These are phyloP conservation scores for Diplogelasinospora grovesii DNA, from an alignment of 495 filamentous ascomycete genomes.

Conservation along the genomic window DNA sequence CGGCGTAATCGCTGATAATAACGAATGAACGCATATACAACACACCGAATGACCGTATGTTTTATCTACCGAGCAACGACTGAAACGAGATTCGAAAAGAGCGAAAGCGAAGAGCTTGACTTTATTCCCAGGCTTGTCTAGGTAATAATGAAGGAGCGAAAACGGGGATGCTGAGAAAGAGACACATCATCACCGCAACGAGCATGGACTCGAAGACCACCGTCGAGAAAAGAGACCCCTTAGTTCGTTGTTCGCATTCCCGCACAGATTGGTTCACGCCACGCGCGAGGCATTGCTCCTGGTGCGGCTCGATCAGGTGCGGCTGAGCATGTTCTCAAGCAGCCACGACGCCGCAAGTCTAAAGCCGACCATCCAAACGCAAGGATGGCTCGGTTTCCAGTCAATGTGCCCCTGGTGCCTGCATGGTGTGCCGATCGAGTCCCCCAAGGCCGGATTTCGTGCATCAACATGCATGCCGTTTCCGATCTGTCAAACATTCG, in stretches of 20 bases:
- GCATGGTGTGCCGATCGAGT: not conserved
- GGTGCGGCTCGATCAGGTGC: not conserved
- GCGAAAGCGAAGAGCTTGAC: not conserved
- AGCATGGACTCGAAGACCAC: not conserved
- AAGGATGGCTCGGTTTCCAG: not conserved
- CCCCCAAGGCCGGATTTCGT: not conserved
- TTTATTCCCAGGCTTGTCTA: no score
- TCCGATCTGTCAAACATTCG: not conserved
- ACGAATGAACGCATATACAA: not conserved
- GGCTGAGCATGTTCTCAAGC: slow-evolving; percentile 1
- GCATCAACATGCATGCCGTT: not conserved
- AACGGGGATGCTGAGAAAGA: not conserved
- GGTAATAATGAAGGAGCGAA: no score
- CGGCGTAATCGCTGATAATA: not conserved
- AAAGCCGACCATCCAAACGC: not conserved
- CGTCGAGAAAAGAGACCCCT: not conserved
- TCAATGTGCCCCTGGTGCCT: no score
- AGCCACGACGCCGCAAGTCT: not conserved
- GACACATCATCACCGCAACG: not conserved
- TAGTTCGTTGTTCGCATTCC: not conserved
- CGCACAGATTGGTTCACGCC: not conserved
- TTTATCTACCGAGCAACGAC: not conserved
- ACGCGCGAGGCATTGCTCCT: not conserved
- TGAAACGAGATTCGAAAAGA: not conserved
- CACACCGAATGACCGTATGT: no score